Evolutionary conservation across 352 stramenopile species (phyloP).

Genomic region (Globisporangium heterothallicum): DNA sequence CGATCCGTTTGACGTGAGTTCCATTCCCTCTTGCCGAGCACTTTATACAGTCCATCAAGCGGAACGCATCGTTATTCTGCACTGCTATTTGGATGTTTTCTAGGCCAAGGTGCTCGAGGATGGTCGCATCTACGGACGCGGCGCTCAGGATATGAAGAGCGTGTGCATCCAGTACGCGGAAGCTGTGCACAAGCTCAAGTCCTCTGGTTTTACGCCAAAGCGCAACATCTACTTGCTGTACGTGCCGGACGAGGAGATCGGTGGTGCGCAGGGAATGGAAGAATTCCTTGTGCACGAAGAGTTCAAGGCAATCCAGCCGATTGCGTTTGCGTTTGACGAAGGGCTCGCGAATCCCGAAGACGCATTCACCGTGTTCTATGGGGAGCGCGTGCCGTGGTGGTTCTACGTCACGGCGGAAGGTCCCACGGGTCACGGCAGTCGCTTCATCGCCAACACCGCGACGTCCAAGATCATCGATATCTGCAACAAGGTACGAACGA

Average conservation of each 20-base stretch:
- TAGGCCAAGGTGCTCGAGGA: constrained; percentile 68
- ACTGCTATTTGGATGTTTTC: background rate
- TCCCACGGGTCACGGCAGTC: constrained; percentile 82
- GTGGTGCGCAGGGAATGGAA: constrained; percentile 90
- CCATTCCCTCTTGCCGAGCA: background rate
- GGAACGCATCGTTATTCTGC: background rate
- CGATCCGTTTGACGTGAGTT: constrained; percentile 75
- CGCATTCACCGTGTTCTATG: constrained; percentile 95
- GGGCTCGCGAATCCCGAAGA: constrained; percentile 88
- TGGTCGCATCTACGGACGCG: constrained; percentile 87
- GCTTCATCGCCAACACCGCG: constrained; percentile 95
- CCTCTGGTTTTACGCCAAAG: constrained; percentile 65
- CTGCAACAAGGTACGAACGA: constrained; percentile 53
- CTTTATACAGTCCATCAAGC: too few relatives aligned
- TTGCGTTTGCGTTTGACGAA: constrained; percentile 95
- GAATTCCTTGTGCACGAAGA: constrained; percentile 78
- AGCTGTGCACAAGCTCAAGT: constrained; percentile 74
- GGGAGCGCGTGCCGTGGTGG: constrained; percentile 92
- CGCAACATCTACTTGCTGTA: constrained; percentile 92
- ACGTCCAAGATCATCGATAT: constrained; percentile 92
- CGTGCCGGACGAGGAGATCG: constrained; percentile 93
- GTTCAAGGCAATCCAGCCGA: constrained; percentile 74
- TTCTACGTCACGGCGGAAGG: constrained; percentile 80
- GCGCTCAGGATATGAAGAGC: constrained; percentile 94
- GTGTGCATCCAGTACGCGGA: constrained; percentile 96